Base-by-base conservation (phyloP, 371 early-diverging fungal species). In the Saksenaea vasiformis region DNA sequence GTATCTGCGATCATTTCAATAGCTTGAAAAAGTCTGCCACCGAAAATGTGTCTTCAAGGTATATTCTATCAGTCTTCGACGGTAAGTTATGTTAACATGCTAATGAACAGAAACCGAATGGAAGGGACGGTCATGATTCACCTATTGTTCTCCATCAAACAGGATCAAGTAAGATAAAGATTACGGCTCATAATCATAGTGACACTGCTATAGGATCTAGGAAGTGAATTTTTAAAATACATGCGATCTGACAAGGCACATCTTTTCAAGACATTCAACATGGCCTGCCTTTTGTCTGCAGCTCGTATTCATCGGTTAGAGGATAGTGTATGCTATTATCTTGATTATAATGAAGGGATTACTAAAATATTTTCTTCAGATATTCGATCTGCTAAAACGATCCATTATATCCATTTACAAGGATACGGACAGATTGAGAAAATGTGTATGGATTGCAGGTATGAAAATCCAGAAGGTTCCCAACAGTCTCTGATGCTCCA, bases 61-160 rank as follows among this genome's bases (percentile, higher is more conserved):
- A 73, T 9, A 26, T 17, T 34, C 5, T 27, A 14, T 13, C 35
- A 5, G 8, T 35, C 15, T 26, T 53, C 5, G 27, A 19, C 11
- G 26, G 41, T 22, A n/a, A n/a, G n/a, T n/a, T 1, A 2, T 24
- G 24, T 19, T 19, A 10, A 56, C 15, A 24, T 11, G 14, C 41
- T 13, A 19, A 35, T 51, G 14, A 60, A 69, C n/a, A 36, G 37
- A 55, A 51, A 44, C 31, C 61, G 74, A 2, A 79, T 84, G 60
- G 84, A 87, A 72, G 85, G 87, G 27, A 87, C 85, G 5, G 83
- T 82, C 7, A 82, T 88, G 68, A 71, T 88, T 24, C 87, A 88
- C 57, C 71, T 88, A 27, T 74, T 82, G 27, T 88, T 85, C 66
- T 87, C 87, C 14, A 76, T 87, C 22, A 86, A 85, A 26, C 87